Evolutionary conservation across 495 filamentous ascomycete species (phyloP).

Genomic region (Penicillium bialowiezense): DNA sequence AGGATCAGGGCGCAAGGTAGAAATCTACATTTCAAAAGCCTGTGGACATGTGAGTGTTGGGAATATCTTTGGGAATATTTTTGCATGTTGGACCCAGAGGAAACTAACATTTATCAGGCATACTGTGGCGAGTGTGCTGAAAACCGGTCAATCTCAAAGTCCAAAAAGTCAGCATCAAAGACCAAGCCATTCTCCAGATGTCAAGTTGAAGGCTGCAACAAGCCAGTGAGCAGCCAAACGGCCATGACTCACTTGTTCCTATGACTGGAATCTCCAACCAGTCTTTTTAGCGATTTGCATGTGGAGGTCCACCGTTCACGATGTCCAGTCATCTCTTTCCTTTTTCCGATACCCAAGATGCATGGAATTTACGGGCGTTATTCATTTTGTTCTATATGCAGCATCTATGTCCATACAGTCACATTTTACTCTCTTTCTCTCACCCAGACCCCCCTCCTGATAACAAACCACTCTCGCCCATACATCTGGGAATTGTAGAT

Average conservation of each 20-base stretch:
- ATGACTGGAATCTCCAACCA: conserved; percentile 13
- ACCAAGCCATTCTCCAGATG: conserved; percentile 49
- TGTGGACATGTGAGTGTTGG: conserved; percentile 70
- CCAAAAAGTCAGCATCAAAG: conserved; percentile 27
- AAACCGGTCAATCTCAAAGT: conserved; percentile 43
- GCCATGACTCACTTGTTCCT: conserved; percentile 51
- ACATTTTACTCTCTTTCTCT: background rate
- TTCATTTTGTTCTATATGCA: background rate
- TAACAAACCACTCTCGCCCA: no score
- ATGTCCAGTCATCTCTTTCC: conserved; percentile 2
- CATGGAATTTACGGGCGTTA: conserved; percentile 24
- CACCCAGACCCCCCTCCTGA: no score
- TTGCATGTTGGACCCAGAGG: background rate
- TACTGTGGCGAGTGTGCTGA: conserved; percentile 69
- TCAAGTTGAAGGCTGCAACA: conserved; percentile 48
- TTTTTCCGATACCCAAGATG: conserved; percentile 25
- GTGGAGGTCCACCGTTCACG: conserved; percentile 6
- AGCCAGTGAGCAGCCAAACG: conserved; percentile 29
- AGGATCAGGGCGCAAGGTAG: conserved; percentile 55
- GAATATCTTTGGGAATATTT: no score
- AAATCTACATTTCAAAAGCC: conserved; percentile 69
- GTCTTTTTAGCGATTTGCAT: conserved; percentile 15
- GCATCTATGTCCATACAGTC: background rate
- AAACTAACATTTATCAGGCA: conserved; percentile 44
- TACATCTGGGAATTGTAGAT: no score